A percentile compares a stretch with the other conserved stretches of the same genome.
These are phyloP conservation scores for Pichia cephalocereana DNA, from an alignment of 805 yeast genomes.

Conservation along the genomic window DNA sequence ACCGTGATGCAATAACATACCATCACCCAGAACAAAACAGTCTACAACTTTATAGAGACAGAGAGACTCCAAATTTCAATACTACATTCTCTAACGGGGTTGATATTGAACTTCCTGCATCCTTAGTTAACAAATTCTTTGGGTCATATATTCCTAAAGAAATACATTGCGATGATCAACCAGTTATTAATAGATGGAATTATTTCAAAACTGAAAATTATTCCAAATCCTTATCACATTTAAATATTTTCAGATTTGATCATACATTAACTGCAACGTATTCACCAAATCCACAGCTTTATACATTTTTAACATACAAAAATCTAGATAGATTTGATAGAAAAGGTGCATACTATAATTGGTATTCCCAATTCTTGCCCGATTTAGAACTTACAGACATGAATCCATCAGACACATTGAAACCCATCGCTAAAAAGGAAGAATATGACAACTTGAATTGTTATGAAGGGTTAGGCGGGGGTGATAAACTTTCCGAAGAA, in stretches of 20 bases:
- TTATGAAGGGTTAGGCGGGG: not conserved
- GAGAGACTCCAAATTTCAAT: too few relatives aligned
- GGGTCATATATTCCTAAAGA: too few relatives aligned
- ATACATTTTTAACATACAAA: not conserved
- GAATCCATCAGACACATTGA: not conserved
- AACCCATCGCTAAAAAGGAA: not conserved
- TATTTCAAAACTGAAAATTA: not conserved
- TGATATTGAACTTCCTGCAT: too few relatives aligned
- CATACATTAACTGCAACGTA: not conserved
- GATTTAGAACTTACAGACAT: not conserved
- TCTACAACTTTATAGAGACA: too few relatives aligned
- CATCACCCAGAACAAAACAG: too few relatives aligned
- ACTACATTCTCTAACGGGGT: too few relatives aligned
- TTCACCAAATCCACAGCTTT: constrained; percentile 2
- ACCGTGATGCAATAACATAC: too few relatives aligned
- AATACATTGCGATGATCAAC: too few relatives aligned
- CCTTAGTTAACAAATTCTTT: too few relatives aligned
- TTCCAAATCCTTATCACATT: not conserved
- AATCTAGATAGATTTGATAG: not conserved
- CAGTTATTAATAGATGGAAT: not conserved
- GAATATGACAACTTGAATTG: not conserved
- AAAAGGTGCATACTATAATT: not conserved
- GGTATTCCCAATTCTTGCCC: constrained; percentile 2
- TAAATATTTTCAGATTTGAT: constrained; percentile 6
- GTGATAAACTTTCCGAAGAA: too few relatives aligned